Evolutionary conservation across 495 filamentous ascomycete genomes (phyloP), one percentile per base, ranked within the genome.

Genomic region (Friedmanniomyces endolithicus): DNA sequence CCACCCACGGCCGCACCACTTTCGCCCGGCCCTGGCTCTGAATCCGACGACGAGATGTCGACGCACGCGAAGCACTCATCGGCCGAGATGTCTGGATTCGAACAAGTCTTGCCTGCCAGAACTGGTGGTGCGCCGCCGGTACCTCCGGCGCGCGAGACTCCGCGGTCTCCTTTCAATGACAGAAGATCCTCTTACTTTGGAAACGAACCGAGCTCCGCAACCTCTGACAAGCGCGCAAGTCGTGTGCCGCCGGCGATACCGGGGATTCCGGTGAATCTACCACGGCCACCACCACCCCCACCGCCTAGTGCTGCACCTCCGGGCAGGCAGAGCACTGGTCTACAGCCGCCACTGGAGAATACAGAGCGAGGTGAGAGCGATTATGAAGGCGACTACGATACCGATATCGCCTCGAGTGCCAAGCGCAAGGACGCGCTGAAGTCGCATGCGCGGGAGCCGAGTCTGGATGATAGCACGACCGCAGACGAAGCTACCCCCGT

Each of bases 371-470:
- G 81, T 56, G 86, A 90, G 41, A 94, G 87, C 1, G 92, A 96
- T 67, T 97, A 97, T 65, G 92, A 98, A 67, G 92, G 90, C 19
- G 92, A 97, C 65, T 97, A 98, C 66, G 92, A 97, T 61, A 98
- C 92, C 37, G 92, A 97, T 67, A 96, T 98, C 60, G 90, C 86
- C 1, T 85, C 94, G 43, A 83, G 87, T 27, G 88, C 80, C 11
- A 84, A 85, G 39, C 85, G 92, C 65, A 92, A 94, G 69, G 92
- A 95, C 71, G 90, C 92, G 3, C 67, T 97, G 52, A 94, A 88
- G 63, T 67, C 86, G 19, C 88, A 95, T 69, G 81, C 78, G 29
- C 78, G 82, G 43, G 87, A 89, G 37, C 80, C 84, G 22, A 90
- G 85, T 68, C 67, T 84, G 57, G 79, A 82, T 57, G 80, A 80